phyloP scores from a whole-genome alignment of 2,329 filamentous ascomycete species.

The Exophiala sideris region DNA sequence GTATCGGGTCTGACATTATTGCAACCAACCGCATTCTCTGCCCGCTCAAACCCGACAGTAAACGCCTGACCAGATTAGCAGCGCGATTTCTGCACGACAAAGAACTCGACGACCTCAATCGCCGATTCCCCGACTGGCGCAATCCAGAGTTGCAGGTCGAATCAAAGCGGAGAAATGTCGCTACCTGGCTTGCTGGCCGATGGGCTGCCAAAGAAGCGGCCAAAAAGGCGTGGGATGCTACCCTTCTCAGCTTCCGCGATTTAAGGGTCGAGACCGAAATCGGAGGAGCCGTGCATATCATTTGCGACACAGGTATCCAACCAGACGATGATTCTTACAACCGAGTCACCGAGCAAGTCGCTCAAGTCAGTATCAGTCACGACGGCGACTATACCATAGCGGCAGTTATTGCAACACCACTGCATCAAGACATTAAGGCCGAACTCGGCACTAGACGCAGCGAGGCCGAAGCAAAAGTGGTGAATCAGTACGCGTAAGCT shows the following conservation, averaged over 20 bases:
- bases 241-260: constrained; percentile 60
- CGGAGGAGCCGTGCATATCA: constrained; percentile 14
- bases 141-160: constrained; percentile 5
- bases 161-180: constrained; percentile 8
- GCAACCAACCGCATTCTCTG: constrained; percentile 61
- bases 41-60: constrained; percentile 47
- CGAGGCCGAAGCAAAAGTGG: constrained; percentile 15
- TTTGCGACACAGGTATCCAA: constrained; percentile 26
- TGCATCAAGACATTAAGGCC: constrained; percentile 23
- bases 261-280: constrained; percentile 43
- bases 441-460: constrained; percentile 10
- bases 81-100: constrained; percentile 40
- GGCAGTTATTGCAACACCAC: constrained; percentile 38
- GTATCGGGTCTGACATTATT: constrained; percentile 77
- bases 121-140: constrained; percentile 30
- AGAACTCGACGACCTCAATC: constrained; percentile 39
- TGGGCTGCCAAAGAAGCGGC: constrained; percentile 73
- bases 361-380: constrained; percentile 78
- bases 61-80: constrained; percentile 35
- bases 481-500: not conserved
- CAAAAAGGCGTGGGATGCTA: constrained; percentile 66
- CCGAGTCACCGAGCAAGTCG: constrained; percentile 50
- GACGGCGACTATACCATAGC: constrained; percentile 73
- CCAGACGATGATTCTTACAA: constrained; percentile 12
- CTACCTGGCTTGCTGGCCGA: constrained; percentile 45